phyloP scores from a whole-genome alignment of 352 stramenopile genomes.

The Phytophthora chlamydospora region DNA sequence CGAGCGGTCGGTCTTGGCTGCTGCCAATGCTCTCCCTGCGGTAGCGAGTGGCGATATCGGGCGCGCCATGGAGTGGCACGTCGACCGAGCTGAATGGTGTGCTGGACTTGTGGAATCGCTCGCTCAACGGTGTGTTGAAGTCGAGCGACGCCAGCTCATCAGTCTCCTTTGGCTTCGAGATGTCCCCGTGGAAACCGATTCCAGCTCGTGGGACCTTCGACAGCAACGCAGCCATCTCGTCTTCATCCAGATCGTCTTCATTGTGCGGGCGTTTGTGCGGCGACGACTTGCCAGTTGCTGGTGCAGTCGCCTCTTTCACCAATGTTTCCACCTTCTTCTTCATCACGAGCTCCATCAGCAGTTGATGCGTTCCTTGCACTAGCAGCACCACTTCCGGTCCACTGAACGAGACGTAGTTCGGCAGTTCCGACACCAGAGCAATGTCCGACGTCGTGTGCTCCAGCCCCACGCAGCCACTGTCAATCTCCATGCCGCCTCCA shows the following conservation, averaged over 20 bases:
- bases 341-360: conserved; percentile 47
- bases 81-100: conserved; percentile 79
- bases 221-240: conserved; percentile 63
- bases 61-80: conserved; percentile 50
- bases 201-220: conserved; percentile 73
- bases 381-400: conserved; percentile 55
- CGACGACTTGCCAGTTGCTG: conserved; percentile 8
- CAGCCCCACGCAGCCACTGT: conserved; percentile 39
- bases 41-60: conserved; percentile 36
- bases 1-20: conserved; percentile 38
- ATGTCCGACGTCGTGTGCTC: conserved; percentile 50
- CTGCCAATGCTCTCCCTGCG: conserved; percentile 36
- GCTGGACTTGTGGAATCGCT: conserved; percentile 84
- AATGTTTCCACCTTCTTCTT: conserved; percentile 12
- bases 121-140: conserved; percentile 52
- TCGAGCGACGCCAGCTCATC: conserved; percentile 58
- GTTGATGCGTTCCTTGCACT: conserved; percentile 58
- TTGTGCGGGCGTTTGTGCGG: conserved; percentile 62
- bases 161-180: conserved; percentile 59
- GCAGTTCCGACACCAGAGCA: conserved; percentile 55
- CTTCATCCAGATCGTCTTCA: conserved; percentile 58
- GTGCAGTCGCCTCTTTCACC: background rate
- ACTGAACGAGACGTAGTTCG: conserved; percentile 59
- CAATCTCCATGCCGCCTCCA: conserved; percentile 40
- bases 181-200: conserved; percentile 80